Evolutionary conservation across 306 rosid genomes (phyloP), one percentile per base, ranked within the genome.

Genomic region (Quercus cerris): DNA sequence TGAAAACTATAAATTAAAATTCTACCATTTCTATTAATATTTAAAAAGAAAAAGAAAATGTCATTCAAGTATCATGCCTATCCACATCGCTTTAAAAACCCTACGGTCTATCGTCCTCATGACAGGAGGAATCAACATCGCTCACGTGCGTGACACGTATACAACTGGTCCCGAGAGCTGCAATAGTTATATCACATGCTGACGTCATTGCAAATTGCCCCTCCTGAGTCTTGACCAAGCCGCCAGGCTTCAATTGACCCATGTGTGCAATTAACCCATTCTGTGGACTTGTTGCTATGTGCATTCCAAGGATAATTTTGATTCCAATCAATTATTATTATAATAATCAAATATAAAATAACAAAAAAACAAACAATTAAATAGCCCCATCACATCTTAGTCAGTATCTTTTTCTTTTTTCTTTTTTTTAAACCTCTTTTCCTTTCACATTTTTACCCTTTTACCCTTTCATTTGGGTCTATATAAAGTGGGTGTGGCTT

Each of bases 211-310:
- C 31, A 22, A 74, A 23, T 73, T 56, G 68, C 19, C 4, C 6
- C 28, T 81, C 56, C 8, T 8, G 46, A 41, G 12, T 41, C 46
- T 41, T 86, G 87, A 92, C 90, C 70, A 64, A 83, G 91, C 97
- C 84, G 90, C 93, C 92, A 66, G 75, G 84, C 76, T 46, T 25
- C 68, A 49, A 84, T 87, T 90, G 91, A 88, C 91, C 87, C 93
- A 92, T 74, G 97, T 89, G 94, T 74, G n/a, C 70, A 82, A 82
- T 82, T 71, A 57, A 72, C 71, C 82, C 44, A 31, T 22, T 59
- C 81, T 62, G 46, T 41, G 46, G 2, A 2, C 46, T 41, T 8
- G 75, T 46, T 62, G 20, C 19, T 25, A 17, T 17, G 46, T 79
- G 67, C 15, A 75, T 87, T 62, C 56, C 71, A 7, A 52, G 55